A percentile compares a stretch with the other conserved stretches of the same genome.
phyloP scores from a whole-genome alignment of 139 green algal genomes.

The Asterochloris erici region DNA sequence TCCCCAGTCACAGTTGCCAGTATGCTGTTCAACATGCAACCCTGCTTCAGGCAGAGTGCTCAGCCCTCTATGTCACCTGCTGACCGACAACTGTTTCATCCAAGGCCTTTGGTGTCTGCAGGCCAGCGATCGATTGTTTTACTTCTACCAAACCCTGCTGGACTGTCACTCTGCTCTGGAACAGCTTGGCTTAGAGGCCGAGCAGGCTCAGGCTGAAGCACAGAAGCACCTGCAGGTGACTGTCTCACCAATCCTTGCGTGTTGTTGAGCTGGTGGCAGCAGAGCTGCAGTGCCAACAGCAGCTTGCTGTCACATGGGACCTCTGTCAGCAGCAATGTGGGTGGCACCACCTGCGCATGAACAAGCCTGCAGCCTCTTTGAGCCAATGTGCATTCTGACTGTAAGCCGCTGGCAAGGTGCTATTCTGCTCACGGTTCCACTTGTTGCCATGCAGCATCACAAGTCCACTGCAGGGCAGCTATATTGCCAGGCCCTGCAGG shows the following conservation, averaged over 20 bases:
- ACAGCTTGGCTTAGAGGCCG: constrained; percentile 6
- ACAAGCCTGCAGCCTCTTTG: no score
- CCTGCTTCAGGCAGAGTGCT: no score
- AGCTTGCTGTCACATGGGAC: no score
- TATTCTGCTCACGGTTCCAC: no score
- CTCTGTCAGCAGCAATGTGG: no score
- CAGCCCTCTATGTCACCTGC: background rate
- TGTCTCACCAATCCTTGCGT: no score
- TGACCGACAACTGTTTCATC: background rate
- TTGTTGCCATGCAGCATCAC: background rate
- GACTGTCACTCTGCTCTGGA: constrained; percentile 47
- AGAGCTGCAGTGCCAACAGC: no score
- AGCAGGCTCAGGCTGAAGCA: constrained; percentile 6
- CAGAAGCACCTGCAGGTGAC: constrained; percentile 22
- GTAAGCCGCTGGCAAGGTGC: no score
- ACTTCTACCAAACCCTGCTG: constrained; percentile 80
- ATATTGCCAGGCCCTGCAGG: constrained; percentile 3
- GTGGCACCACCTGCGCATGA: no score
- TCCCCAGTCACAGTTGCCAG: background rate
- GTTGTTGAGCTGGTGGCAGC: no score
- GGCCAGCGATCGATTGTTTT: constrained; percentile 83
- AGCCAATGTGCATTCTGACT: no score
- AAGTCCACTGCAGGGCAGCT: background rate
- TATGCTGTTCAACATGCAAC: no score
- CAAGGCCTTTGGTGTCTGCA: constrained; percentile 21